These are phyloP conservation scores for Sordaria brevicollis DNA, from an alignment of 495 filamentous ascomycete genomes.

Conservation along the genomic window DNA sequence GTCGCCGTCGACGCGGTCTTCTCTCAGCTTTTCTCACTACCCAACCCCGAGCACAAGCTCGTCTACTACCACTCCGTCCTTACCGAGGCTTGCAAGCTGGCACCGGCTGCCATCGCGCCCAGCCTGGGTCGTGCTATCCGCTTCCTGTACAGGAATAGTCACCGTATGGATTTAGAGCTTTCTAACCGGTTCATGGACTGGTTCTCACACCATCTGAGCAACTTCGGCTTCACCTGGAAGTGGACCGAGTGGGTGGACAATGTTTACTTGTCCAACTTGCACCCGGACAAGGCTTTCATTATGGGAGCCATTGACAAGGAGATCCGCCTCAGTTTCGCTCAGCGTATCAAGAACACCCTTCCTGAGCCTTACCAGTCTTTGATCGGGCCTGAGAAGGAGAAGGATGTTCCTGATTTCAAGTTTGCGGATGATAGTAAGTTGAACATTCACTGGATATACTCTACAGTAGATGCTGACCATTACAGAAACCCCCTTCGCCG, in stretches of 20 bases:
- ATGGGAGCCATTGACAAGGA: conserved; percentile 88
- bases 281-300: conserved; percentile 91
- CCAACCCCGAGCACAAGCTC: conserved; percentile 80
- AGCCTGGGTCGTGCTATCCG: conserved; percentile 89
- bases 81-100: conserved; percentile 90
- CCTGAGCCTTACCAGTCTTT: conserved; percentile 74
- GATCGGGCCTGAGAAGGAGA: conserved; percentile 79
- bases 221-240: conserved; percentile 99
- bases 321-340: conserved; percentile 90
- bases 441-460: not conserved
- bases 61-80: conserved; percentile 94
- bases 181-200: conserved; percentile 85
- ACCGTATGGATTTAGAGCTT: conserved; percentile 79
- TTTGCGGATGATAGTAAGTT: conserved; percentile 67
- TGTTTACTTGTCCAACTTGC: conserved; percentile 59
- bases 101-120: conserved; percentile 90
- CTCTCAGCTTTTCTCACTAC: conserved; percentile 83
- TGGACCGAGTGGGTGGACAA: conserved; percentile 97
- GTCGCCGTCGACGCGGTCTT: conserved; percentile 95
- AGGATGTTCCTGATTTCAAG: conserved; percentile 91
- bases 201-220: conserved; percentile 96
- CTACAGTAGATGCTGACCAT: conserved; percentile 4
- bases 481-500: conserved; percentile 66
- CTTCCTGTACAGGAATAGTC: conserved; percentile 70
- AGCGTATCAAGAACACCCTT: conserved; percentile 88